Conservation (phyloP, 192 early-diverging fungal genomes). For the Phlyctochytrium planicorne region DNA sequence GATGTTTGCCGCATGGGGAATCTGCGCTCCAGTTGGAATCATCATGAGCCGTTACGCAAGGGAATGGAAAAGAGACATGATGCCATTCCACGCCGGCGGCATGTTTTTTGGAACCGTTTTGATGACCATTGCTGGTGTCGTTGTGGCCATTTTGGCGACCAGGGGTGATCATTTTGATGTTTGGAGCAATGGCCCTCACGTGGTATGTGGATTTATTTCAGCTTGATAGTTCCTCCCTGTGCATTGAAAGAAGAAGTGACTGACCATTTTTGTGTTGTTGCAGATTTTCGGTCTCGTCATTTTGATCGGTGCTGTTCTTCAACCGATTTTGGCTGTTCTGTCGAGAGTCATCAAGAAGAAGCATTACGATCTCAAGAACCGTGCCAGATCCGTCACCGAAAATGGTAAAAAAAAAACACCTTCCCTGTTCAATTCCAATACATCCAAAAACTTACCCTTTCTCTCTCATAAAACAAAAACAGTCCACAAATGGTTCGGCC, state of each 20-base stretch:
- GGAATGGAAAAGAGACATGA: not conserved
- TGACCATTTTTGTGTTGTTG: not conserved
- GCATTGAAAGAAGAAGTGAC: not conserved
- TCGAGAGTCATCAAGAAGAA: not conserved
- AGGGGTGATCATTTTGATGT: slow-evolving; percentile 17
- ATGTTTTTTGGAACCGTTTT: slow-evolving; percentile 1
- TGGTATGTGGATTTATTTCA: slow-evolving; percentile 3
- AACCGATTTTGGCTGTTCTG: not conserved
- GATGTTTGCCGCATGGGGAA: slow-evolving; percentile 33
- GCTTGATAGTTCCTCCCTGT: not conserved
- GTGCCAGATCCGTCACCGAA: not conserved
- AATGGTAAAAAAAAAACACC: no score
- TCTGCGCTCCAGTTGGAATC: slow-evolving; percentile 25
- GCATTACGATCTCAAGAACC: not conserved
- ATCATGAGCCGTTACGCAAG: slow-evolving; percentile 19
- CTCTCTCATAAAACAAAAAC: not conserved
- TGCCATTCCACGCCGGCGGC: slow-evolving; percentile 3
- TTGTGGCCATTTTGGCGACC: slow-evolving; percentile 6
- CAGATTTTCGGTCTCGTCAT: slow-evolving; percentile 13
- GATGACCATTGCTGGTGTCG: slow-evolving; percentile 10
- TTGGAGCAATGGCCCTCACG: slow-evolving; percentile 12
- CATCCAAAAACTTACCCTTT: not conserved
- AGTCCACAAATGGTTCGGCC: slow-evolving; percentile 25
- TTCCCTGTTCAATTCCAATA: no score
- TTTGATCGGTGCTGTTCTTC: not conserved